phyloP scores from a whole-genome alignment of 257 asterid genomes.

The Nicotiana knightiana region DNA sequence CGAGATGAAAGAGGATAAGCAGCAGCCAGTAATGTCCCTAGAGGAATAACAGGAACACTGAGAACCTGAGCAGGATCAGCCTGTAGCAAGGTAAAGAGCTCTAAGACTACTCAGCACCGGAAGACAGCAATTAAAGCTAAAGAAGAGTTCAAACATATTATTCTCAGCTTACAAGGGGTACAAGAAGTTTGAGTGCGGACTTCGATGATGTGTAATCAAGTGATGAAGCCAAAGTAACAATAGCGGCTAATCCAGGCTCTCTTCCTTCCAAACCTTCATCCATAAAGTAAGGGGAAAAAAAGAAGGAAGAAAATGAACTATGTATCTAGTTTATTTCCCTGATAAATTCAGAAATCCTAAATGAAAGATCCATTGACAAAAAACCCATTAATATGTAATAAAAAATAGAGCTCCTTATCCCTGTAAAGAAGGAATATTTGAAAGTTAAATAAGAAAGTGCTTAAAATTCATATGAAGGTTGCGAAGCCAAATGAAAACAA shows the following conservation, averaged over 20 bases:
- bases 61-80: conserved; percentile 98
- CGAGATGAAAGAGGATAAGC: conserved; percentile 88
- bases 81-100: conserved; percentile 26
- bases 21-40: conserved; percentile 82
- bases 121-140: neutral
- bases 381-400: neutral
- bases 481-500: neutral
- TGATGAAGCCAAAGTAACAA: conserved; percentile 90
- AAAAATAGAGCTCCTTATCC: neutral
- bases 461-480: neutral
- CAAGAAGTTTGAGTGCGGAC: conserved; percentile 67
- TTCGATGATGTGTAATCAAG: conserved; percentile 85
- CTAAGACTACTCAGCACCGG: neutral
- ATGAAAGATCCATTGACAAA: neutral
- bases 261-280: conserved; percentile 34
- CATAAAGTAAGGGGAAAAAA: neutral
- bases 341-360: neutral
- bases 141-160: neutral
- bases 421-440: neutral
- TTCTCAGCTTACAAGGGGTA: conserved; percentile 73
- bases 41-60: conserved; percentile 85
- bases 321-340: neutral
- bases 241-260: conserved; percentile 80
- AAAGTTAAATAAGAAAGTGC: neutral
- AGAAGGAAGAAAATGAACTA: neutral